Base-by-base conservation (phyloP, 1,284 basidiomycete species). In the Cerioporus squamosus region DNA sequence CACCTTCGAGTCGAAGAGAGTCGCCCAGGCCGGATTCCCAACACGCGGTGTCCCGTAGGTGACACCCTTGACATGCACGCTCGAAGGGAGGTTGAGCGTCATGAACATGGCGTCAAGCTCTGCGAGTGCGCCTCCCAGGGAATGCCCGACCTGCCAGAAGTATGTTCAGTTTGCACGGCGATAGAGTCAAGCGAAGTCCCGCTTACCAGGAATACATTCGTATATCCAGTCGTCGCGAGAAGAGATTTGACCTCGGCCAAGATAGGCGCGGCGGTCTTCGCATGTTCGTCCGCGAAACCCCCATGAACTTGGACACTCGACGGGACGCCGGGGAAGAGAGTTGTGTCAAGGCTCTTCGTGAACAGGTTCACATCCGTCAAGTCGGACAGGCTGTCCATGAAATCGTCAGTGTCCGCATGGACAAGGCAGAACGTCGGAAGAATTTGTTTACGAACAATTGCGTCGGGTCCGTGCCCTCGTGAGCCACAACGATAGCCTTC, bases 401-500 rank as follows among this genome's bases (percentile, higher is more conserved):
- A 39, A 24, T 15, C 15, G 20, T 53, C 6, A 44, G 42, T 17
- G 26, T 20, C 18, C 39, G 24, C 45, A 10, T 50, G 36, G 33
- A 8, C 8, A 5, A 36, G 24, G 40, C 2, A 47, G 10, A n/a
- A 42, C 12, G 33, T 24, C 33, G 4, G 12, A 3, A 9, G 48
- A 12, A 36, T 15, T 36, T 36, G 15, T 20, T 29, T 10, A 65
- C 73, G 23, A 20, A 75, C 74, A 84, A 68, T 59, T 81, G 68
- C 3, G 76, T 77, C 5, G 81, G 79, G 63, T 84, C 81, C 2
- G 82, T 83, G 22, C 83, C 82, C 63, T 85, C 69, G 60, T 84
- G 81, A 0, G 76, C 74, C 10, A 84, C 79, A 4, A 84, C 78
- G 15, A 83, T 75, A 17, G 78, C 74, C 44, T 80, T 75, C 48